Conservation (phyloP, 2,329 filamentous ascomycete species). For the Chaetothyriales sp. region DNA sequence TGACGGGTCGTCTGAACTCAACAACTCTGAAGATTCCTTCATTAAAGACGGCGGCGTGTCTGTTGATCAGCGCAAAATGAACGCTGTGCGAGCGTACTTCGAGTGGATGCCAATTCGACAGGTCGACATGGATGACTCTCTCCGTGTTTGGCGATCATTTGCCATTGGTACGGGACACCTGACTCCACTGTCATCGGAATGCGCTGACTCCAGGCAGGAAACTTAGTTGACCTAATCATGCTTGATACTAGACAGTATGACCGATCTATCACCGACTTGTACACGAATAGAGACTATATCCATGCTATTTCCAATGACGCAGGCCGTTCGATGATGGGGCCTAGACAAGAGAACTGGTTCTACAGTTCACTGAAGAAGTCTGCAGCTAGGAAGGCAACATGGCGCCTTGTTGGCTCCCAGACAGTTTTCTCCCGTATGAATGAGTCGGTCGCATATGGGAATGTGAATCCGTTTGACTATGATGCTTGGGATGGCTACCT, state of each 20-base stretch:
- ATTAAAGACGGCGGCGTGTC: slow-evolving; percentile 42
- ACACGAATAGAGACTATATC: slow-evolving; percentile 50
- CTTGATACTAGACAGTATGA: slow-evolving; percentile 59
- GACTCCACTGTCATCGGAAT: slow-evolving; percentile 43
- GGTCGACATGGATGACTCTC: slow-evolving; percentile 53
- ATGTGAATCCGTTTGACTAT: slow-evolving; percentile 35
- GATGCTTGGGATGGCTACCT: slow-evolving; percentile 55
- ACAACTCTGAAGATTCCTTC: slow-evolving; percentile 56
- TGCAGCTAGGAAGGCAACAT: slow-evolving; percentile 50
- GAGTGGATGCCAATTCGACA: slow-evolving; percentile 31
- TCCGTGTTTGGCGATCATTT: slow-evolving; percentile 53
- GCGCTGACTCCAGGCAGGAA: slow-evolving; percentile 53
- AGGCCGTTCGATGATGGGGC: slow-evolving; percentile 56
- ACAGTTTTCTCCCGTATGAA: slow-evolving; percentile 52
- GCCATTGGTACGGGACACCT: slow-evolving; percentile 37
- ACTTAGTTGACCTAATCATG: slow-evolving; percentile 53
- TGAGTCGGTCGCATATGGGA: slow-evolving; percentile 31
- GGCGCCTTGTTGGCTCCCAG: slow-evolving; percentile 60
- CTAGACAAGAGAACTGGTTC: slow-evolving; percentile 62
- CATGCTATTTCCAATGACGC: slow-evolving; percentile 52
- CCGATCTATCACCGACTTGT: slow-evolving; percentile 47
- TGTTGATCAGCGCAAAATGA: slow-evolving; percentile 61
- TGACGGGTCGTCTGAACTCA: slow-evolving; percentile 46
- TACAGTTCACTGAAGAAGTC: slow-evolving; percentile 47
- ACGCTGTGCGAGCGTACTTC: slow-evolving; percentile 47